Base-by-base conservation (phyloP, 2,329 filamentous ascomycete species). In the Aspergillus nomiae region DNA sequence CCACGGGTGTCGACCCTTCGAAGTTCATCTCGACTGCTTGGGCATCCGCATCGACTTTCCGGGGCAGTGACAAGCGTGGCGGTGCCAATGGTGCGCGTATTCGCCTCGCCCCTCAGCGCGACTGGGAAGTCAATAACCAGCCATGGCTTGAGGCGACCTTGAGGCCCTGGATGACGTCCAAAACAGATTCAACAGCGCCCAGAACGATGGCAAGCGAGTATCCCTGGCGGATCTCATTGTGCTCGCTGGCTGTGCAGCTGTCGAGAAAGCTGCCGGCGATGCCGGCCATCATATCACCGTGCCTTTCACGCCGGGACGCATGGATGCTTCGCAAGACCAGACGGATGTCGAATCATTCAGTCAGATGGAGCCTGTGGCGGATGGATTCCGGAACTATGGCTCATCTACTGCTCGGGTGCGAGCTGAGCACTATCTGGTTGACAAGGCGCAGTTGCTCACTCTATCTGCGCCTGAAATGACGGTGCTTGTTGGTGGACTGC, bases 331-430 rank as follows among this genome's bases (percentile, higher is more conserved):
- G 0, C 85, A 90, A 76, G 89, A 91, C 73, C 84, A 92, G 78
- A 93, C 91, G 8, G 90, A 94, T 61, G 79, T 84, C 24, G 73
- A 85, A 67, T 87, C 88, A 1, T 88, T 91, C 73, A 75, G 74
- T 63, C 83, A 89, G 78, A 85, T 94, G 32, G 86, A 92, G 82
- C 90, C 91, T 1, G 69, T 81, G 34, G 85, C 84, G n/a, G 91
- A 94, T 67, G 90, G 89, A 7, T 93, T 94, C 90, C 89, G 90
- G 74, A 93, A 91, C 85, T 92, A 90, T 74, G 90, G 90, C 72
- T 82, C 85, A 67, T 85, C 85, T 1, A 87, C 84, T 3, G 64
- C 78, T 1, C 87, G 88, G 48, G 88, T 88, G 36, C 84, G 83
- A 69, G 84, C 87, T 8, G 91, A 94, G 80, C 85, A 91, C 71